Percentiles rank a stretch among this genome's conserved stretches.
These are phyloP conservation scores for Metroxylon sagu DNA, from an alignment of 176 grass and related monocot genomes.

Conservation along the genomic window DNA sequence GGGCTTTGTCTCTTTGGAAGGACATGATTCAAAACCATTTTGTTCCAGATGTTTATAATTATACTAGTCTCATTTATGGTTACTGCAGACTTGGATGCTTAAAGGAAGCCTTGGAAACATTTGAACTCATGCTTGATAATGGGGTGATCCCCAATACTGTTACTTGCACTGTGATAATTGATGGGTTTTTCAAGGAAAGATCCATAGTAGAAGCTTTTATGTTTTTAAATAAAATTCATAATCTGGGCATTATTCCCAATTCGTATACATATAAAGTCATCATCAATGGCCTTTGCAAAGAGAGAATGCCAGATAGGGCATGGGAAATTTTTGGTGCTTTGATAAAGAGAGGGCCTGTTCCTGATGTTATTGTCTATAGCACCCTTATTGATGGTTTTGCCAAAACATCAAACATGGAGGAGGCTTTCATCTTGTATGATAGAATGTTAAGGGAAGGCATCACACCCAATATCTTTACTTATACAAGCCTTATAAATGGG, in stretches of 20 bases:
- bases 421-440: constrained; percentile 18
- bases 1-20: constrained; percentile 20
- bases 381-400: constrained; percentile 21
- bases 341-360: constrained; percentile 50
- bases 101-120: constrained; percentile 40
- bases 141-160: constrained; percentile 46
- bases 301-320: constrained; percentile 25
- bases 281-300: constrained; percentile 58
- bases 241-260: constrained; percentile 48
- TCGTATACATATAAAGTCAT: constrained; percentile 50
- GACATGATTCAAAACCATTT: constrained; percentile 20
- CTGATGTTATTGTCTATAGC: constrained; percentile 27
- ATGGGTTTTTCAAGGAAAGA: constrained; percentile 42
- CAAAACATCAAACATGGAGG: constrained; percentile 21
- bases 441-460: constrained; percentile 21
- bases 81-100: constrained; percentile 55
- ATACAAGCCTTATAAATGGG: constrained; percentile 23
- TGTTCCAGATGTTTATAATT: constrained; percentile 16
- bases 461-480: constrained; percentile 22
- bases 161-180: constrained; percentile 63
- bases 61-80: constrained; percentile 62
- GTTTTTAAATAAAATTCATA: constrained; percentile 41
- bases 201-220: constrained; percentile 45
- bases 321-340: constrained; percentile 52
- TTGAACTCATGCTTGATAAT: constrained; percentile 54